Percentiles rank a stretch among this genome's conserved stretches.
Conservation (phyloP, 345 rosid species). For the Salix udensis region DNA sequence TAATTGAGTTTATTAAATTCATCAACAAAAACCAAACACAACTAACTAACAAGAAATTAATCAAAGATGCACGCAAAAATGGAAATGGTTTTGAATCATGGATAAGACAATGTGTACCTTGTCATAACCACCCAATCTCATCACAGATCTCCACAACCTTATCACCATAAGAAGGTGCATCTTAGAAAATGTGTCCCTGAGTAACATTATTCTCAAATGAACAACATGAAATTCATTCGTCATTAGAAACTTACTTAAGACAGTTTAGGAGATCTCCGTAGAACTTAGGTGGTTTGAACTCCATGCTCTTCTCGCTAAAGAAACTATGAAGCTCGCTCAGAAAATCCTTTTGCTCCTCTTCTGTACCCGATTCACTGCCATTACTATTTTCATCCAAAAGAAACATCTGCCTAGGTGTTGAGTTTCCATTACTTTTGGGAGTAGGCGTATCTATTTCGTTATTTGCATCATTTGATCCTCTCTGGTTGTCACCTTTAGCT, state of each 20-base stretch:
- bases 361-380: conserved; percentile 62
- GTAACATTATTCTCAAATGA: not conserved
- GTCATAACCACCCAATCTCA: conserved; percentile 68
- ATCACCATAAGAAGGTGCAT: conserved; percentile 3
- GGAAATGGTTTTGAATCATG: not conserved
- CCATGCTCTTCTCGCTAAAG: conserved; percentile 53
- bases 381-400: conserved; percentile 39
- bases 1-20: not conserved
- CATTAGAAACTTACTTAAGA: conserved; percentile 48
- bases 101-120: conserved; percentile 36
- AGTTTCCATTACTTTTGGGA: conserved; percentile 31
- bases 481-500: conserved; percentile 30
- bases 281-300: conserved; percentile 72
- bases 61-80: not conserved
- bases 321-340: conserved; percentile 54
- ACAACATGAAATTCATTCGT: not conserved
- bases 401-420: conserved; percentile 28
- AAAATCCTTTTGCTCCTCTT: conserved; percentile 57
- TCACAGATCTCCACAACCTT: conserved; percentile 75
- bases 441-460: conserved; percentile 22
- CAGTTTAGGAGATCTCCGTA: conserved; percentile 66
- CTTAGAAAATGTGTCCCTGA: not conserved
- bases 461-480: conserved; percentile 31
- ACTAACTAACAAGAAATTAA: not conserved
- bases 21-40: not conserved